phyloP scores from a whole-genome alignment of 202 grass and related monocot species.

The Carex arenaria region DNA sequence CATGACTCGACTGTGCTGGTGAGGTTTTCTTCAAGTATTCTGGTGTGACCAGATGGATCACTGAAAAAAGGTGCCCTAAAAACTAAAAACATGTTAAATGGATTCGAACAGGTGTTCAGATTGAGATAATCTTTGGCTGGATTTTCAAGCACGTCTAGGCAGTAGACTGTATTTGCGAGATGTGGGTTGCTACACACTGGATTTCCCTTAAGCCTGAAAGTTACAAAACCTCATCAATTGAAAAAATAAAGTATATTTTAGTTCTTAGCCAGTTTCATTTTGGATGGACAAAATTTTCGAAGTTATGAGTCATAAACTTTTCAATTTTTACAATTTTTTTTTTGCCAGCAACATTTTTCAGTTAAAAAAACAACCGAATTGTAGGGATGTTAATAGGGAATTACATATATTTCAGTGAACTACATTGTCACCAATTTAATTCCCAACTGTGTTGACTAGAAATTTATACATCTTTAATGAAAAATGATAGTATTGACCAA shows the following conservation, averaged over 20 bases:
- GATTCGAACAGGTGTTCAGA: constrained; percentile 28
- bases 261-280: not conserved
- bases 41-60: not conserved
- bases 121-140: not conserved
- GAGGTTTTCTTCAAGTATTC: not conserved
- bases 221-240: not conserved
- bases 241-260: not conserved
- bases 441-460: not conserved
- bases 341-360: not conserved
- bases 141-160: constrained; percentile 14
- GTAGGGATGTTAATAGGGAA: not conserved
- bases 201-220: constrained; percentile 66
- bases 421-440: not conserved
- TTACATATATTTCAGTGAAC: too few species aligned
- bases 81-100: constrained; percentile 39
- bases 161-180: constrained; percentile 28
- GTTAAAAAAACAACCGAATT: too few species aligned
- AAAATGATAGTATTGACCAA: not conserved
- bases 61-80: constrained; percentile 65
- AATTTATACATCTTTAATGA: not conserved
- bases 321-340: not conserved
- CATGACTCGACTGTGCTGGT: not conserved
- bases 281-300: not conserved
- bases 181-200: constrained; percentile 18
- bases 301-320: not conserved